Evolutionary conservation across 1,139 yeast genomes (phyloP), one percentile per base, ranked within the genome.

Genomic region (Wickerhamomyces sp.): DNA sequence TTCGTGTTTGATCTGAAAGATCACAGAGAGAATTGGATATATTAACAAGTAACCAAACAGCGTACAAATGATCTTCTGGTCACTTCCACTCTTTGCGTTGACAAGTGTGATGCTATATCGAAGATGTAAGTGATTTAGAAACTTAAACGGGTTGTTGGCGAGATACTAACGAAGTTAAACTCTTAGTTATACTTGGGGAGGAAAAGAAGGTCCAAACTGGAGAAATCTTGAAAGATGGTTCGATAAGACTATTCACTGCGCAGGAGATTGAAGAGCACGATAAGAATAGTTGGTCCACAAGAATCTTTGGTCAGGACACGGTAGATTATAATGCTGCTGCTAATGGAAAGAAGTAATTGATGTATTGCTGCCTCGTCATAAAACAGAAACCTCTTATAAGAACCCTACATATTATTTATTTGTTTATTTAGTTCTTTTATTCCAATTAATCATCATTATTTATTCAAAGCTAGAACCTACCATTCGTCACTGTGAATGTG

Each of bases 161-260:
- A n/a, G n/a, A n/a, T n/a, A n/a, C n/a, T n/a, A n/a, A n/a, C n/a
- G n/a, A n/a, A n/a, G n/a, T n/a, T n/a, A n/a, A n/a, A n/a, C 10
- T 8, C 11, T 22, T 12, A 39, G 62, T 67, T 24, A 52, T 64
- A 19, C 52, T 61, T 2, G 75, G 75, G 5, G 64, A 67, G 21
- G 70, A 68, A 40, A 61, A 72, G 44, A 61, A 59, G 30, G 60
- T 61, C 3, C 78, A 71, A 44, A 54, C 61, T 14, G 79, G 78
- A 6, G 75, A 68, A 36, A 57, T 62, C 38, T 62, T 71, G 36
- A 62, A 66, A 0, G 76, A 70, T 38, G 77, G 77, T 0, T 59
- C 67, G 4, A 55, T 70, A 7, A 56, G 72, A 17, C 51, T 64
- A 36, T 73, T 70, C 51, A 54, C 61, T 8, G 66, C 62, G 15